Evolutionary conservation across 2,329 filamentous ascomycete species (phyloP), one percentile per base, ranked within the genome.

Genomic region (Ophiostoma perfectum): DNA sequence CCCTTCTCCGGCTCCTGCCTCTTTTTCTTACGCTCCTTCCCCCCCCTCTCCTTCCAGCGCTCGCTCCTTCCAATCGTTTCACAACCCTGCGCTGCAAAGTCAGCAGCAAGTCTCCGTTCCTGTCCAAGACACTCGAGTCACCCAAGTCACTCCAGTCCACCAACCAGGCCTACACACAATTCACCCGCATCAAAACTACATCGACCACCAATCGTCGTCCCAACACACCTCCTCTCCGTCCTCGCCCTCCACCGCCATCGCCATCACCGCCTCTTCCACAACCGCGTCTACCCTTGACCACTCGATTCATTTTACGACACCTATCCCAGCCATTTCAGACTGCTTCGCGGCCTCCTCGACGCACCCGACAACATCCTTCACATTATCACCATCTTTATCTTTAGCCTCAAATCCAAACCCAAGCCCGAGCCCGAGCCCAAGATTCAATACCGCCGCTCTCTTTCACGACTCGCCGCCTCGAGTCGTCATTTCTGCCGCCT

Each of bases 321-420:
- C 27, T 27, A 27, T 27, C 27, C 27, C 27, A 27, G 27, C 27
- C 27, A 27, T 27, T 27, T 27, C 27, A 27, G 27, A 27, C 27
- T 27, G 27, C 27, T 27, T 27, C 27, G 14, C 12, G 36, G 41
- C 39, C 4, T 67, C 18, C 3, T 45, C 47, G 27, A 60, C 47
- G 14, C 38, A 36, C 38, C 41, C 58, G 14, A 44, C 63, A 47
- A 44, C 65, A 49, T 9, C 27, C 27, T 27, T 27, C 27, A 27
- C 63, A 52, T 52, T 58, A 42, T 44, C 42, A 47, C 60, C 5
- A 41, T 41, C 72, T 69, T 65, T 78, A 65, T 77, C 77, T 70
- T 78, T 78, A 65, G 77, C 78, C 71, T 77, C 80, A 65, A 72
- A 67, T 18, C 12, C 62, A 64, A 66, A 47, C 36, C 16, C 41